Base-by-base conservation (phyloP, 2,329 filamentous ascomycete species). In the Fusarium armeniacum region DNA sequence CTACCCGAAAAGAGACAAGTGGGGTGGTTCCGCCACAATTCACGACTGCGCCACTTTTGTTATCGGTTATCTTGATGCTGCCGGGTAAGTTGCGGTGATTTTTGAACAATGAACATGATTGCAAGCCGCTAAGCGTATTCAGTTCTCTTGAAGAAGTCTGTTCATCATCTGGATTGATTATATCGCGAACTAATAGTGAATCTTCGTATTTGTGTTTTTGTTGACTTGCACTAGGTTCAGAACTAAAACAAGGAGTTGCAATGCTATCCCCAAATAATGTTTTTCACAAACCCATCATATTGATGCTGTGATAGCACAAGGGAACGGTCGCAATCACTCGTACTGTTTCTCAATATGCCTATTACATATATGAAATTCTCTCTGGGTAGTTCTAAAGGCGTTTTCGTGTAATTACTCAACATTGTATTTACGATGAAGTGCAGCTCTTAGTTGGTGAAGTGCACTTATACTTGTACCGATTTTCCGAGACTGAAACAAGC, bases 1-100 rank as follows among this genome's bases (percentile, higher is more conserved):
- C 62, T 66, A n/a, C 38, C 40, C 51, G 61, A 53, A 64, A 51
- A 32, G 46, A 41, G 60, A 50, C 22, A 50, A 36, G 40, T 40
- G 47, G 54, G 28, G 28, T 30, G 3, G 28, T 28, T 26, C 52
- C 24, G 28, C 32, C 32, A 30, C 24, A 22, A 16, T 16, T 35
- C 11, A 3, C 6, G 9, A 20, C 18, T 30, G 33, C 52, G 41
- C 52, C 52, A 56, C 52, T 30, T 13, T 30, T 18, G 18, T 36
- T 36, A 49, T 30, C 51, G 20, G 32, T 22, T 32, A 28, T 30
- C n/a, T 7, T 1, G 11, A 30, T 11, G 3, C 5, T 55, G 16
- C 33, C 32, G 52, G 52, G 52, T 55, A 55, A 15, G 4, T 45
- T 30, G n/a, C 20, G 11, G 4, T 43, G 11, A 41, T 41, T 24